A percentile compares a stretch with the other conserved stretches of the same genome.
These are phyloP conservation scores for Pseudocercospora eumusae DNA, from an alignment of 2,329 filamentous ascomycete genomes.

Conservation along the genomic window DNA sequence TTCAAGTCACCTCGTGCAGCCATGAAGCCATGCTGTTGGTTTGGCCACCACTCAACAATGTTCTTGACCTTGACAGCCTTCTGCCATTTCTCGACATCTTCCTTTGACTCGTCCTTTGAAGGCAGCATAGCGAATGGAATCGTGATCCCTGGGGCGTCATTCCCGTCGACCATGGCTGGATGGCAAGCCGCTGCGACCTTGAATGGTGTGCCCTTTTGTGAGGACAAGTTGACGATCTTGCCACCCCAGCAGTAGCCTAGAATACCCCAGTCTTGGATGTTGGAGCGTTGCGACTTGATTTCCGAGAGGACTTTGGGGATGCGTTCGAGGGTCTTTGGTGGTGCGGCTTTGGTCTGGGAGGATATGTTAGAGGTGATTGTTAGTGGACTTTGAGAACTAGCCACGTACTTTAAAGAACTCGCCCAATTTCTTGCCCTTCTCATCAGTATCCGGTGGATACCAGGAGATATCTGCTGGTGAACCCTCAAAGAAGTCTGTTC, in stretches of 20 bases:
- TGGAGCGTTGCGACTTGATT: conserved; percentile 51
- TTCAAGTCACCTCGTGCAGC: conserved; percentile 47
- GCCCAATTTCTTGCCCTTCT: conserved; percentile 61
- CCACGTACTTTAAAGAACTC: conserved; percentile 54
- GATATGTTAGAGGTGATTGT: conserved; percentile 11
- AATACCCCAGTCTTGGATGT: conserved; percentile 59
- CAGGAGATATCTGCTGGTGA: conserved; percentile 60
- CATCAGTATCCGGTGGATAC: conserved; percentile 55
- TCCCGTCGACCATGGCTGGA: conserved; percentile 62
- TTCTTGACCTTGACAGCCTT: conserved; percentile 51
- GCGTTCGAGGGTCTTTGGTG: conserved; percentile 58
- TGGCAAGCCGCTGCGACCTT: conserved; percentile 60
- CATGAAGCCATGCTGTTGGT: conserved; percentile 44
- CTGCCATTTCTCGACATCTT: conserved; percentile 54
- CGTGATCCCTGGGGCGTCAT: conserved; percentile 57
- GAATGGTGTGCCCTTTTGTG: conserved; percentile 55
- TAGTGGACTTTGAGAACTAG: background rate
- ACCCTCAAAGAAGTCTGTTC: conserved; percentile 78
- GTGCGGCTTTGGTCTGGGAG: conserved; percentile 52
- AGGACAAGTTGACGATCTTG: conserved; percentile 59
- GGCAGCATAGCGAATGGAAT: conserved; percentile 61
- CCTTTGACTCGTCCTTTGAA: conserved; percentile 57
- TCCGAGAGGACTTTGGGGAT: conserved; percentile 59
- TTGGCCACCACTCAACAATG: conserved; percentile 51
- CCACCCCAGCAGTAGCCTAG: conserved; percentile 58